Evolutionary conservation across 345 rosid species (phyloP).

Genomic region (Dimocarpus longan): DNA sequence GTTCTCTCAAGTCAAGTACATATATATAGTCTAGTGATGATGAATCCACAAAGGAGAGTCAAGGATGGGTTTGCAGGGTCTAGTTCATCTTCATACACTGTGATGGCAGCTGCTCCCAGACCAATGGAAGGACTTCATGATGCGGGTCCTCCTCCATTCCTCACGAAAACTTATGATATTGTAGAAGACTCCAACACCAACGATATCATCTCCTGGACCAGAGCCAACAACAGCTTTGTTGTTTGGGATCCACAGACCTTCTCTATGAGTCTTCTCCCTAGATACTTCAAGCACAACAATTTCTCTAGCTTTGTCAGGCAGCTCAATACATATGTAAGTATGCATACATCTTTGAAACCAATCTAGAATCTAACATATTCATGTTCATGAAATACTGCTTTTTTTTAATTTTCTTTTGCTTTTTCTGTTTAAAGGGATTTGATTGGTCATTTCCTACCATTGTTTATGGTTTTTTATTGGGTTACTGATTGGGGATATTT

Average conservation of each 20-base stretch:
- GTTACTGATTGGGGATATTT: constrained; percentile 23
- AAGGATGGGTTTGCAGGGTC: constrained; percentile 22
- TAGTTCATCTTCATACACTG: constrained; percentile 10
- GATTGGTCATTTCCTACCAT: not conserved
- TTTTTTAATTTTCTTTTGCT: not conserved
- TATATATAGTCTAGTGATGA: constrained; percentile 1
- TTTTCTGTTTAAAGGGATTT: constrained; percentile 1
- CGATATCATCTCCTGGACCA: constrained; percentile 72
- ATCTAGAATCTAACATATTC: not conserved
- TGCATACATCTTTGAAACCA: not conserved
- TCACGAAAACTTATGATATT: constrained; percentile 70
- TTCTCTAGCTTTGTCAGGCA: constrained; percentile 87
- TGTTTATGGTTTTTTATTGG: constrained; percentile 3
- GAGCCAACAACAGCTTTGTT: constrained; percentile 61
- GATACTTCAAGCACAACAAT: constrained; percentile 76
- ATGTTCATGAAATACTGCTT: not conserved
- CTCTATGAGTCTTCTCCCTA: constrained; percentile 56
- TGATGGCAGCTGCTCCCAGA: constrained; percentile 36
- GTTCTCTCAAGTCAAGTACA: not conserved
- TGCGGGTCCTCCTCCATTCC: constrained; percentile 71
- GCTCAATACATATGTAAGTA: constrained; percentile 79
- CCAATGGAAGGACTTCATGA: constrained; percentile 70
- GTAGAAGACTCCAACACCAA: constrained; percentile 62
- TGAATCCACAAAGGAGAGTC: constrained; percentile 21
- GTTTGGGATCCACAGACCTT: constrained; percentile 76